Conservation (phyloP, 495 filamentous ascomycete species). For the Zalerion maritima region DNA sequence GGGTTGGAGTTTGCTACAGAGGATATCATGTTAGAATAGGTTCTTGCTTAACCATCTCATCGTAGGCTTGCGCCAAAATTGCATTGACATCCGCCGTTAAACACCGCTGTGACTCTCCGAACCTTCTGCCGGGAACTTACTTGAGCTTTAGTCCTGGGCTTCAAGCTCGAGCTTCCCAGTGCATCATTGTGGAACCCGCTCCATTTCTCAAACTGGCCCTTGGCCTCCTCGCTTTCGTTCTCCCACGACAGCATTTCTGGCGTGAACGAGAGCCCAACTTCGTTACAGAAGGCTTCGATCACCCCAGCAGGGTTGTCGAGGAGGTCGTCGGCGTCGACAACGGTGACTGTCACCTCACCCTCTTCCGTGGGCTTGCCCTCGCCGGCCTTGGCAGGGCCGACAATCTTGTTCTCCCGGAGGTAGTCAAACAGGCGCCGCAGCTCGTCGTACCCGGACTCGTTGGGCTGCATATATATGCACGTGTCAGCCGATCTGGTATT, state of each 20-base stretch:
- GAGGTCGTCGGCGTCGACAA: constrained; percentile 92
- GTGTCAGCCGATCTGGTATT: too few relatives aligned
- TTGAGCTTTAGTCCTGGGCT: constrained; percentile 41
- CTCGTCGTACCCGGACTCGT: constrained; percentile 82
- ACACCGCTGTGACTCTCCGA: background rate
- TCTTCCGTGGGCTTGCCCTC: constrained; percentile 12
- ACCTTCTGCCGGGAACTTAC: constrained; percentile 38
- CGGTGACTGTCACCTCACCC: constrained; percentile 44
- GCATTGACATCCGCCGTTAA: background rate
- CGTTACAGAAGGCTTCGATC: constrained; percentile 62
- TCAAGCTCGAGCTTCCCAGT: constrained; percentile 59
- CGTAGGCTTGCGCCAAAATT: too few relatives aligned
- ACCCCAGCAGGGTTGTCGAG: constrained; percentile 64
- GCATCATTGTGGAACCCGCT: constrained; percentile 92
- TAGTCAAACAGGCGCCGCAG: constrained; percentile 76
- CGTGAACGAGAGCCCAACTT: constrained; percentile 56
- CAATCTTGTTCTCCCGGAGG: constrained; percentile 41
- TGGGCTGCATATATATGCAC: too few relatives aligned
- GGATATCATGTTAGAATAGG: background rate
- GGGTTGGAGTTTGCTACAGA: constrained; percentile 20
- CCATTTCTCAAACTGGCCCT: constrained; percentile 83
- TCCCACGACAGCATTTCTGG: constrained; percentile 74
- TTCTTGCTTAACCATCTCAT: constrained; percentile 1
- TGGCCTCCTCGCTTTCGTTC: constrained; percentile 54
- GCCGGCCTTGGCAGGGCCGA: constrained; percentile 47